These are phyloP conservation scores for Fusarium sp. DNA, from an alignment of 2,329 filamentous ascomycete genomes.

Conservation along the genomic window DNA sequence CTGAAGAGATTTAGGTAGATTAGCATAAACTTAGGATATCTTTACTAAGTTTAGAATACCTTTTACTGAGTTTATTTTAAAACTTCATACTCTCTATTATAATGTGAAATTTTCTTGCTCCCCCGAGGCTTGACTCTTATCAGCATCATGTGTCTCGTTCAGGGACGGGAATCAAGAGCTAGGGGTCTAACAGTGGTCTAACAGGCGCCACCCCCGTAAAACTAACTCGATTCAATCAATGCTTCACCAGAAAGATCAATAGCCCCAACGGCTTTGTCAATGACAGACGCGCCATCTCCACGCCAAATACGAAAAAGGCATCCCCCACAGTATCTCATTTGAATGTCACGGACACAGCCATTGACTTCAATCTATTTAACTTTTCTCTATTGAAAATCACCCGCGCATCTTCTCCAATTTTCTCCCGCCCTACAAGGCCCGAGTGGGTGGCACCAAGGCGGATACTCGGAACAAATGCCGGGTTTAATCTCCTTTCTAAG, in stretches of 20 bases:
- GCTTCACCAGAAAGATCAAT: constrained; percentile 6
- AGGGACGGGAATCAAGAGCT: background rate
- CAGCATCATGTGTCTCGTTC: background rate
- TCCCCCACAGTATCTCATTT: background rate
- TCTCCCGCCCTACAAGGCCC: constrained; percentile 3
- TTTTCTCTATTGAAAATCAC: background rate
- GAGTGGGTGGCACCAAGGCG: constrained; percentile 2
- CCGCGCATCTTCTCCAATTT: background rate
- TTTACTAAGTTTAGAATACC: background rate
- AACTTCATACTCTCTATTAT: no score
- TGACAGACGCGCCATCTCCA: constrained; percentile 3
- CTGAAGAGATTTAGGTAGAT: background rate
- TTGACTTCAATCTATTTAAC: background rate
- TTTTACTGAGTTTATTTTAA: background rate
- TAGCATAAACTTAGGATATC: background rate
- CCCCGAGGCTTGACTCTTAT: background rate
- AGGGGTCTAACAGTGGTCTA: background rate
- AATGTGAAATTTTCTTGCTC: background rate
- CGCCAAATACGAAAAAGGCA: background rate
- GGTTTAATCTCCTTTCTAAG: constrained; percentile 15
- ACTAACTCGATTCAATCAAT: background rate
- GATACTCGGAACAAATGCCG: constrained; percentile 5
- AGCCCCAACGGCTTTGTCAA: constrained; percentile 1
- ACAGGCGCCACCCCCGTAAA: constrained; percentile 4
- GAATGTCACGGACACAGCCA: background rate